phyloP scores from a whole-genome alignment of 2,329 filamentous ascomycete genomes.

The Trichoderma sp. region DNA sequence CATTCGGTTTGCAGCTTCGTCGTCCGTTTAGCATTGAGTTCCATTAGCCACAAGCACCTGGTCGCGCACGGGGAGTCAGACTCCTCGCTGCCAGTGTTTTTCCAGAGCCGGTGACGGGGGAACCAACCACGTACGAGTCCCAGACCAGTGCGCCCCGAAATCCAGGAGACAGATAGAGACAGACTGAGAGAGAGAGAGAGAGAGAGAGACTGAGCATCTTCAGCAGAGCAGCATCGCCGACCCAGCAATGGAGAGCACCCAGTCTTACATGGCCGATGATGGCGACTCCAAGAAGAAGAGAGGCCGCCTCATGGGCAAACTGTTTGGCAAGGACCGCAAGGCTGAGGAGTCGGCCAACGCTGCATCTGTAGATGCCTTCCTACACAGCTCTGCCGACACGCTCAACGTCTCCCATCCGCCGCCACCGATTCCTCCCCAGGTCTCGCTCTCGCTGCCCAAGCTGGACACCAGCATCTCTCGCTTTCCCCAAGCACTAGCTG shows the following conservation, averaged over 20 bases:
- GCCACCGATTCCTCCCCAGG: slow-evolving; percentile 42
- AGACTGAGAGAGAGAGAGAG: slow-evolving; percentile 17
- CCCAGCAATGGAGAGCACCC: slow-evolving; percentile 47
- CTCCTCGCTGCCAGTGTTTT: slow-evolving; percentile 12
- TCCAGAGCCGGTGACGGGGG: slow-evolving; percentile 17
- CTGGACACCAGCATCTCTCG: slow-evolving; percentile 57
- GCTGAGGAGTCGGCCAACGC: slow-evolving; percentile 34
- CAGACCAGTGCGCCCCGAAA: slow-evolving; percentile 22
- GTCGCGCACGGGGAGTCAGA: slow-evolving; percentile 13
- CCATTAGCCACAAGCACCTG: not conserved
- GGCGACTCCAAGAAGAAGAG: slow-evolving; percentile 40
- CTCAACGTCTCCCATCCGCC: slow-evolving; percentile 53
- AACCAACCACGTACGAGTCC: slow-evolving; percentile 16
- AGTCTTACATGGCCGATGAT: slow-evolving; percentile 37
- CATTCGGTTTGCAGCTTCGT: slow-evolving; percentile 11
- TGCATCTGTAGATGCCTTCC: slow-evolving; percentile 54
- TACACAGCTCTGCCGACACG: slow-evolving; percentile 53
- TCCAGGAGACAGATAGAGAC: slow-evolving; percentile 23
- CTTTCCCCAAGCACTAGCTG: slow-evolving; percentile 48
- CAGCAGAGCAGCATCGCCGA: slow-evolving; percentile 19
- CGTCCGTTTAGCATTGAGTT: not conserved
- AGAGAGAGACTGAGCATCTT: slow-evolving; percentile 12
- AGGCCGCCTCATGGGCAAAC: slow-evolving; percentile 62
- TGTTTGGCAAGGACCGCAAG: slow-evolving; percentile 48
- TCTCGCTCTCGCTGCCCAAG: slow-evolving; percentile 52